Conservation (phyloP, 345 rosid species). For the Adansonia digitata region DNA sequence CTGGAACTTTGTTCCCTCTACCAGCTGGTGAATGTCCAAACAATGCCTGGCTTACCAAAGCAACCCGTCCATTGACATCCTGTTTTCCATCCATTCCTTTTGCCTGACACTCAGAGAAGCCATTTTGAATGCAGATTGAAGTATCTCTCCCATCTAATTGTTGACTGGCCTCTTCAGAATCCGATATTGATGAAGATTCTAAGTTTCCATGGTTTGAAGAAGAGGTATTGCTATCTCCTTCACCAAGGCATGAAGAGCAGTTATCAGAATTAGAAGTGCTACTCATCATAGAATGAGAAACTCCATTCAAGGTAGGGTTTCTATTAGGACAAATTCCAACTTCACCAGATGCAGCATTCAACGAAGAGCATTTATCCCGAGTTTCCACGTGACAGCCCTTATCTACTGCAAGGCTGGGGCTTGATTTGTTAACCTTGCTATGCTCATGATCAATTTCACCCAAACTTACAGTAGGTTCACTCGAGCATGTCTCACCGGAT, state of each 20-base stretch:
- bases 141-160: slow-evolving; percentile 59
- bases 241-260: slow-evolving; percentile 85
- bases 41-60: slow-evolving; percentile 27
- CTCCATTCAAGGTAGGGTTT: slow-evolving; percentile 20
- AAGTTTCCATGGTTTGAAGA: slow-evolving; percentile 61
- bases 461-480: slow-evolving; percentile 39
- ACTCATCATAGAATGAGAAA: slow-evolving; percentile 37
- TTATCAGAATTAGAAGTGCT: slow-evolving; percentile 72
- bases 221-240: slow-evolving; percentile 70
- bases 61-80: slow-evolving; percentile 26
- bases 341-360: slow-evolving; percentile 34
- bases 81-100: slow-evolving; percentile 29
- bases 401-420: slow-evolving; percentile 18
- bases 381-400: slow-evolving; percentile 32
- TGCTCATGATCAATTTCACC: slow-evolving; percentile 31
- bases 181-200: slow-evolving; percentile 81
- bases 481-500: slow-evolving; percentile 32
- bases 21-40: slow-evolving; percentile 30
- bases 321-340: slow-evolving; percentile 25
- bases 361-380: slow-evolving; percentile 25
- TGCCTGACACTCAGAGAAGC: slow-evolving; percentile 34
- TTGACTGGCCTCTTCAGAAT: slow-evolving; percentile 71
- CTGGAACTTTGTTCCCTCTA: slow-evolving; percentile 20
- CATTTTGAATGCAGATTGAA: slow-evolving; percentile 30
- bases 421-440: slow-evolving; percentile 21